Percentiles rank a stretch among this genome's conserved stretches.
phyloP scores from a whole-genome alignment of 257 asterid species.

The Leonotis leonurus region DNA sequence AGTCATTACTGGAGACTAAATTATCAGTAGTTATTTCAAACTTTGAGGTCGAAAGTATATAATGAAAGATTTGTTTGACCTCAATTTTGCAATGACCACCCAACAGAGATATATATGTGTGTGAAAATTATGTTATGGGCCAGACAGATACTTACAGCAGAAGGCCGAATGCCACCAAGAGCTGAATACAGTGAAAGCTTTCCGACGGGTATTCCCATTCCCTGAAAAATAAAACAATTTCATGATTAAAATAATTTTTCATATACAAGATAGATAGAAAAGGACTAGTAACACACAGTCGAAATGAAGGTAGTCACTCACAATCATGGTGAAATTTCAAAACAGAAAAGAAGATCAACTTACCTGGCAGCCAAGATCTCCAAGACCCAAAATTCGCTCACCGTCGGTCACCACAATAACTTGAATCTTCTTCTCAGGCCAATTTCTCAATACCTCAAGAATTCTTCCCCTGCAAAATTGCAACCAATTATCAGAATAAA shows the following conservation, averaged over 20 bases:
- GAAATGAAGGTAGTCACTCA: not conserved
- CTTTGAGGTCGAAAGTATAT: not conserved
- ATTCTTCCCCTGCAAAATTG: constrained; percentile 69
- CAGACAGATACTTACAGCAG: constrained; percentile 48
- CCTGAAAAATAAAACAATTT: constrained; percentile 41
- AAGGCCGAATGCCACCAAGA: constrained; percentile 98
- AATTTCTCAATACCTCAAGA: constrained; percentile 86
- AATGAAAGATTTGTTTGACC: not conserved
- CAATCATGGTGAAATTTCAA: not conserved
- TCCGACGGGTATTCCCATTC: constrained; percentile 99
- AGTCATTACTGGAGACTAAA: too few species aligned
- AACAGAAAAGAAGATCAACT: not conserved
- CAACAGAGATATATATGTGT: not conserved
- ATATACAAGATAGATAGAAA: too few species aligned
- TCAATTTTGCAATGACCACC: not conserved
- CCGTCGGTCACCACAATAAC: constrained; percentile 98
- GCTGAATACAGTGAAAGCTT: constrained; percentile 95
- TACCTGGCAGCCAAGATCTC: constrained; percentile 99
- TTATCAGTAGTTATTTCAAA: not conserved
- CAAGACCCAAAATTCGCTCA: constrained; percentile 95
- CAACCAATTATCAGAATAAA: constrained; percentile 17
- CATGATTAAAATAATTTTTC: not conserved
- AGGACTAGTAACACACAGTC: not conserved
- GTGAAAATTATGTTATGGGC: not conserved
- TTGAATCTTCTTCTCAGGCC: constrained; percentile 97